Evolutionary conservation across 768 basidiomycete species (phyloP), one percentile per base, ranked within the genome.

Genomic region (Amanita brunnescens): DNA sequence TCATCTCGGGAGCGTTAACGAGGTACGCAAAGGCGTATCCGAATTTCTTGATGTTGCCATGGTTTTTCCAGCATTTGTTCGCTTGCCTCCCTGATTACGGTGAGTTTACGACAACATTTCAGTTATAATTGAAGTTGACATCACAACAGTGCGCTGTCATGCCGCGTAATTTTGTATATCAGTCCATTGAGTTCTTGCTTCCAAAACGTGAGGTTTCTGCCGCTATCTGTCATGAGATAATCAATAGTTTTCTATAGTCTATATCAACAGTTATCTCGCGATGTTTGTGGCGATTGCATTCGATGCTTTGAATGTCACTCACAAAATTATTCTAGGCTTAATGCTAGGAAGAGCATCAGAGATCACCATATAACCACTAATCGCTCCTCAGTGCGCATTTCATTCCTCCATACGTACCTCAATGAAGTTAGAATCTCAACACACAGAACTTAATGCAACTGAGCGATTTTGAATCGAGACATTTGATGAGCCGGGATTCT

Each of bases 1-100:
- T 61, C 5, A 47, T 55, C 18, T 61, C 61, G 43, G 61, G 61
- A 16, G 50, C 53, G 29, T 40, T 60, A 37, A 62, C 61, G 4
- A 61, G 50, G 60, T 43, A 14, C 20, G 20, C 23, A 10, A n/a
- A 38, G 18, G 37, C 37, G 18, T 16, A 14, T 38, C 2, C 14
- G 37, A 18, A 14, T 2, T 38, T 16, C 26, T 7, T 29, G 7
- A n/a, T 6, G 37, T 38, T 38, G 34, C 18, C 9, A 43, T n/a
- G 2, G 9, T 12, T 6, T 24, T 43, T 43, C 21, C 23, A 43
- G 41, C 26, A 7, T 29, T n/a, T 43, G 41, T 23, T 43, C 41
- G 2, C 21, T 43, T 43, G 6, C 20, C 41, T 16, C 41, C n/a
- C 9, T 43, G 20, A 23, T 43, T 29, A 43, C 20, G 9, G 41